phyloP scores from a whole-genome alignment of 2,329 filamentous ascomycete genomes.

The Nothophoma quercina region DNA sequence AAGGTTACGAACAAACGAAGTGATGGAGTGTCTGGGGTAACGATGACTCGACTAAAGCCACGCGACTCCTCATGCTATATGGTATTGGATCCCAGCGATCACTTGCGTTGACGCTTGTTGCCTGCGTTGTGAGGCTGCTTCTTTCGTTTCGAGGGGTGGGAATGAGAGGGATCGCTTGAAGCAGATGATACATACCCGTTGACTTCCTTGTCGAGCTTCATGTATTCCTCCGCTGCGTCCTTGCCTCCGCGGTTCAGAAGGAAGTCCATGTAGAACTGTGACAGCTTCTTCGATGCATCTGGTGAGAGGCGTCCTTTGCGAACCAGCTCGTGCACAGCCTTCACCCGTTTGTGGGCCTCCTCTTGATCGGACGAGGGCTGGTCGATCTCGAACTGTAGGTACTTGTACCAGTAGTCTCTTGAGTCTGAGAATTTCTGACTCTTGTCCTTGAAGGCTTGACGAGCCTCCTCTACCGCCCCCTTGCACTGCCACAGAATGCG shows the following conservation, averaged over 20 bases:
- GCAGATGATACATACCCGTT: constrained; percentile 67
- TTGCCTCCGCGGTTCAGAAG: constrained; percentile 83
- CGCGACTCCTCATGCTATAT: constrained; percentile 9
- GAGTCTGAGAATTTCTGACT: constrained; percentile 86
- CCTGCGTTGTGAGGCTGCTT: constrained; percentile 45
- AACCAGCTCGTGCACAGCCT: constrained; percentile 79
- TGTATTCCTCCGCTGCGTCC: constrained; percentile 84
- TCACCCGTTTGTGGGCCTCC: constrained; percentile 75
- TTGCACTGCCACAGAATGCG: constrained; percentile 86
- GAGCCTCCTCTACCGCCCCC: constrained; percentile 79
- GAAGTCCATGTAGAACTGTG: constrained; percentile 81
- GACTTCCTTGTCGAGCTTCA: constrained; percentile 82
- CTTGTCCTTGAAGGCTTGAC: constrained; percentile 83
- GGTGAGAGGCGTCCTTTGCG: constrained; percentile 75
- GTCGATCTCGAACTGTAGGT: constrained; percentile 86
- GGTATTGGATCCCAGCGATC: constrained; percentile 19
- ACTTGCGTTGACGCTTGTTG: constrained; percentile 42
- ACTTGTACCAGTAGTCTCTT: constrained; percentile 87
- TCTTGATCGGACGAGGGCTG: constrained; percentile 74
- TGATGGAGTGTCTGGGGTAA: constrained; percentile 17
- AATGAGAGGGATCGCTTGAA: constrained; percentile 34
- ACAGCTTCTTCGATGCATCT: constrained; percentile 75
- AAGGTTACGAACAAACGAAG: constrained; percentile 27
- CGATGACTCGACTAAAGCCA: constrained; percentile 6
- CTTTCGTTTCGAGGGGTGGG: constrained; percentile 34